Conservation (phyloP, 1,284 basidiomycete genomes). For the Athelia sp. region DNA sequence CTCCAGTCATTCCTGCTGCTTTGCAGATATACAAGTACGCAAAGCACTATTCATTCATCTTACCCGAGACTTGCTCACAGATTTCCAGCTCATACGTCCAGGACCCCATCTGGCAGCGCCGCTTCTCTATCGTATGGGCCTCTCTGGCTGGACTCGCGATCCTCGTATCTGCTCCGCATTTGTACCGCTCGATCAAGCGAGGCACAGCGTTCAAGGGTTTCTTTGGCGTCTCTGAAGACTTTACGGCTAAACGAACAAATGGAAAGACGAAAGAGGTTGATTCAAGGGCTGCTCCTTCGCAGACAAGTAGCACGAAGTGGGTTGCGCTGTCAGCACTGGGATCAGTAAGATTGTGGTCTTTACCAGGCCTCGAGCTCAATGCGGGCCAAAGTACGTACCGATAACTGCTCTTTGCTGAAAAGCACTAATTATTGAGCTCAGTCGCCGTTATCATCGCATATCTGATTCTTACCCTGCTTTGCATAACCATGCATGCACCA, state of each 20-base stretch:
- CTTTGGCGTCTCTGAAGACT: conserved; percentile 46
- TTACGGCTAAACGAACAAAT: conserved; percentile 25
- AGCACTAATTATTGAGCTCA: too few relatives aligned
- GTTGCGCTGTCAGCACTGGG: conserved; percentile 17
- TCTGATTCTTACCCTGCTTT: conserved; percentile 43
- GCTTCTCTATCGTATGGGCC: conserved; percentile 74
- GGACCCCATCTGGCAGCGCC: conserved; percentile 75
- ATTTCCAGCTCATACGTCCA: conserved; percentile 78
- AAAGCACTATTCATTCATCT: too few relatives aligned
- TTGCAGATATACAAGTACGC: conserved; percentile 64
- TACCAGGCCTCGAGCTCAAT: conserved; percentile 37
- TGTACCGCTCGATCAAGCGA: conserved; percentile 39
- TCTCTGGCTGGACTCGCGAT: conserved; percentile 51
- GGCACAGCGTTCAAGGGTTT: conserved; percentile 39
- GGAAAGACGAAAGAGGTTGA: conserved; percentile 16
- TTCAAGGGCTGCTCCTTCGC: not conserved
- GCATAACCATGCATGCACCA: conserved; percentile 46
- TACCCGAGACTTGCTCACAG: too few relatives aligned
- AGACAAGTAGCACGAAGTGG: conserved; percentile 10
- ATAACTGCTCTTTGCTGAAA: too few relatives aligned
- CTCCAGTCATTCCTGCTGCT: conserved; percentile 49
- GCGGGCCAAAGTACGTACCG: conserved; percentile 43
- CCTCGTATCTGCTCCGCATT: conserved; percentile 45
- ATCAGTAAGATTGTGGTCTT: conserved; percentile 30
- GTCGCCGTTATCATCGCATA: conserved; percentile 50